A percentile compares a stretch with the other conserved stretches of the same genome.
Conservation (phyloP, 179 eudicot genomes). For the Carnegiea gigantea region DNA sequence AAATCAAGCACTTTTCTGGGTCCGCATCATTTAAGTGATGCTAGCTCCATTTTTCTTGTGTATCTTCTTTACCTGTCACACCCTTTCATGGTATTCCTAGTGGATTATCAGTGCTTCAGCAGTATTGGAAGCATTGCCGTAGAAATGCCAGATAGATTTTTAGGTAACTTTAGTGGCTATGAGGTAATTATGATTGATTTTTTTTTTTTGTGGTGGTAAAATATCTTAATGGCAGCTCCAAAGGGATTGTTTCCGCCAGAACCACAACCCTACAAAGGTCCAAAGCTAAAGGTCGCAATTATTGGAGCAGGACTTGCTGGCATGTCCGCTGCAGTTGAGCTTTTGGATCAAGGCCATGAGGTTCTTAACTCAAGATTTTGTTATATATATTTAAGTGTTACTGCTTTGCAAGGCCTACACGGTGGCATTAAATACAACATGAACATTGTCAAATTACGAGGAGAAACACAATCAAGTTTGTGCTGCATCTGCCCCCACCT, state of each 20-base stretch:
- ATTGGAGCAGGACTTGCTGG: conserved; percentile 99
- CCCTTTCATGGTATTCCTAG: neutral
- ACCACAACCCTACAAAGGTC: conserved; percentile 83
- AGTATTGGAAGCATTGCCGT: neutral
- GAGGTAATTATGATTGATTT: neutral
- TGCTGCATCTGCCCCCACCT: neutral
- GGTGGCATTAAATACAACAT: too few species aligned
- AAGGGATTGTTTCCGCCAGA: conserved; percentile 98
- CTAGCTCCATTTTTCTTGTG: neutral
- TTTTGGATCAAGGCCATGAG: conserved; percentile 99
- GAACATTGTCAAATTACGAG: too few species aligned
- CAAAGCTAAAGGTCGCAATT: conserved; percentile 95
- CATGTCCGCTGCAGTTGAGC: conserved; percentile 99
- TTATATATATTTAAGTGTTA: neutral
- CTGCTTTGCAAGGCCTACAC: neutral
- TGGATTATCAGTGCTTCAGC: neutral
- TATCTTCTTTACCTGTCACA: neutral
- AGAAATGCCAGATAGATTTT: neutral
- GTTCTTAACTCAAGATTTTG: conserved; percentile 30
- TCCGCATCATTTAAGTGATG: neutral
- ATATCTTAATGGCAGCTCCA: conserved; percentile 67
- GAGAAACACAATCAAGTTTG: too few species aligned
- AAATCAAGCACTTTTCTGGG: neutral
- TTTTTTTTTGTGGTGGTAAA: neutral
- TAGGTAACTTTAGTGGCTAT: neutral